These are phyloP conservation scores for Orychophragmus violaceus DNA, from an alignment of 345 rosid genomes.

Conservation along the genomic window DNA sequence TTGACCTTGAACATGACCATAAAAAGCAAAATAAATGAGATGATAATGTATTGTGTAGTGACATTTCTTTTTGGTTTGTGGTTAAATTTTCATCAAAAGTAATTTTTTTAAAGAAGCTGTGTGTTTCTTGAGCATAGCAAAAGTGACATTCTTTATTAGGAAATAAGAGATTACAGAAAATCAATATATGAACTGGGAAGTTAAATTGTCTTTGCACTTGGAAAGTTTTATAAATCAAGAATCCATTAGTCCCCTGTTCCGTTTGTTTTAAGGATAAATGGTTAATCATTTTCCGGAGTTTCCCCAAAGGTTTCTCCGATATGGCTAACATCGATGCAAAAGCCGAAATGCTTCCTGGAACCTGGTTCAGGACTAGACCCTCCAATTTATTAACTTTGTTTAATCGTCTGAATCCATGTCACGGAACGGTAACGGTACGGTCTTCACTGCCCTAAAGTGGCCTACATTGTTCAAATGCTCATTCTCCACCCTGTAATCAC, in stretches of 20 bases:
- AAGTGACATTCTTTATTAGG: constrained; percentile 15
- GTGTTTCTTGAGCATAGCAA: not conserved
- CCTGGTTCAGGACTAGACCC: constrained; percentile 3
- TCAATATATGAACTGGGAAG: constrained; percentile 16
- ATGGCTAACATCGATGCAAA: constrained; percentile 1
- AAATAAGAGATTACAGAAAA: constrained; percentile 17
- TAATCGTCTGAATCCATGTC: constrained; percentile 62
- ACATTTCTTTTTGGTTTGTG: not conserved
- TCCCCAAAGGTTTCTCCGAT: not conserved
- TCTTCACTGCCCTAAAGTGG: constrained; percentile 79
- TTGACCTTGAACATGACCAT: not conserved
- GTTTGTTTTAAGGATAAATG: constrained; percentile 1
- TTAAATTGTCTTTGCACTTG: constrained; percentile 19
- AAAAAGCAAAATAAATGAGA: not conserved
- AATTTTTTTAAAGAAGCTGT: not conserved
- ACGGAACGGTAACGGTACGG: constrained; percentile 81
- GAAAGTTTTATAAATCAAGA: constrained; percentile 11
- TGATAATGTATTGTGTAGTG: not conserved
- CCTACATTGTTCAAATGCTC: constrained; percentile 89
- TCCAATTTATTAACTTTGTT: constrained; percentile 5
- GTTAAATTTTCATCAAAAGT: not conserved
- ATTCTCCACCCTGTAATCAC: constrained; percentile 65
- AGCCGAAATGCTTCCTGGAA: constrained; percentile 14
- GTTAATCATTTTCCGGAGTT: constrained; percentile 8
- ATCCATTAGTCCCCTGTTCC: constrained; percentile 4